Base-by-base conservation (phyloP, 75 land plant genomes). In the Adiantum capillusveneris region DNA sequence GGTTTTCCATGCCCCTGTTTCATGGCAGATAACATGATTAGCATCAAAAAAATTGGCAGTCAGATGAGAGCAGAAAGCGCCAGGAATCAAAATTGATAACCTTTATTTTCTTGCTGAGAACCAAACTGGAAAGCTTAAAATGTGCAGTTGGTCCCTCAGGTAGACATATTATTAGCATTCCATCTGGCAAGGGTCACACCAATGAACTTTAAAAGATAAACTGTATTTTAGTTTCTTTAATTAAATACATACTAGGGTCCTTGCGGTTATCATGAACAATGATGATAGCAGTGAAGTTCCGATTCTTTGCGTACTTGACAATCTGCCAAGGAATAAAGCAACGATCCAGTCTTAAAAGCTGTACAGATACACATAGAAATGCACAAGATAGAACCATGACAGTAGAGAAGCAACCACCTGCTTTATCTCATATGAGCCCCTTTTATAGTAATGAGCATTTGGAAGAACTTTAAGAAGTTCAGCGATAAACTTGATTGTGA, bases 131-230 rank as follows among this genome's bases (percentile, higher is more conserved):
- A 36, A 92, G 80, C 68, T 83, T 92, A 62, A 92, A 92, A 72
- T 92, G 98, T 12, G 95, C 98, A 31, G 98, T 92, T 28, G 98
- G 98, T 30, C 98, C 95, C 66, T 80, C 66, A 5, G 95, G 98
- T 59, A 92, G 67, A 49, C 68, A 71, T 13, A 92, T 73, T 19
- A 92, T 49, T 28, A 91, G 74, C 37, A 91, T 69, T 48, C 81
- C 97, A 80, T 91, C 88, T 84, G 63, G 46, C 53, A 70, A 51
- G 48, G 21, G 56, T 31, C 5, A 17, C 14, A 63, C 24, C n/a
- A n/a, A n/a, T n/a, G n/a, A n/a, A n/a, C n/a, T n/a, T n/a, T n/a
- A n/a, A n/a, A n/a, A n/a, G n/a, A n/a, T n/a, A n/a, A n/a, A n/a
- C n/a, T n/a, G n/a, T n/a, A 59, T 11, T 17, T 16, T n/a, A n/a